Conservation (phyloP, 2,329 filamentous ascomycete genomes). For the Rhynchosporium agropyri region DNA sequence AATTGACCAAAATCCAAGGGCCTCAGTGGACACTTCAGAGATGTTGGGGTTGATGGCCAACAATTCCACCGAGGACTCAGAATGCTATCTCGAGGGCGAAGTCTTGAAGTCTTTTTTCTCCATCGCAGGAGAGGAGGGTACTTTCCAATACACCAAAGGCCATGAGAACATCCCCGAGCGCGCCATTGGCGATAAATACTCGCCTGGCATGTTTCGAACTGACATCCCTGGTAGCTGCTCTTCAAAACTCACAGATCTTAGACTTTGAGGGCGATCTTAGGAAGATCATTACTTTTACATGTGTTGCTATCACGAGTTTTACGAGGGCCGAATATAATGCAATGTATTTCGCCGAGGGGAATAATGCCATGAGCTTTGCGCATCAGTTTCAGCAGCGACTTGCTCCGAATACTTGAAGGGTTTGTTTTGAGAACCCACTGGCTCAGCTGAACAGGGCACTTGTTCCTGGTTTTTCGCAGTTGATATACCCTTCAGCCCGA, state of each 20-base stretch:
- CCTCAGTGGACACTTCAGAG: constrained; percentile 49
- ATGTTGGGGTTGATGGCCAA: constrained; percentile 35
- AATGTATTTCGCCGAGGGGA: constrained; percentile 48
- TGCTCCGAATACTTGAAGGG: constrained; percentile 48
- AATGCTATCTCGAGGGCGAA: constrained; percentile 45
- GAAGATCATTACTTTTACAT: constrained; percentile 53
- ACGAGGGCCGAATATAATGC: constrained; percentile 50
- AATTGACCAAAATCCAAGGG: constrained; percentile 55
- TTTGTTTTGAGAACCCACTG: constrained; percentile 41
- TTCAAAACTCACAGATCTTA: constrained; percentile 48
- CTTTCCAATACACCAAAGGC: constrained; percentile 24
- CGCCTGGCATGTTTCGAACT: constrained; percentile 44
- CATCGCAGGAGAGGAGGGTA: constrained; percentile 35
- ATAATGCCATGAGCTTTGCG: constrained; percentile 51
- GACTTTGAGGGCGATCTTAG: constrained; percentile 57
- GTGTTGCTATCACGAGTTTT: constrained; percentile 48
- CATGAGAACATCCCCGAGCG: constrained; percentile 34
- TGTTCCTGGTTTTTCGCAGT: constrained; percentile 23
- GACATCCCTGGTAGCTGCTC: constrained; percentile 46
- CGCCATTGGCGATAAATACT: constrained; percentile 44
- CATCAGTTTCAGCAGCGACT: constrained; percentile 47
- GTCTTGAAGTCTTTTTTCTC: constrained; percentile 41
- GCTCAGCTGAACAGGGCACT: constrained; percentile 43
- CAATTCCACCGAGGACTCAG: constrained; percentile 34
- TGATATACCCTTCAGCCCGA: constrained; percentile 34